A percentile compares a stretch with the other conserved stretches of the same genome.
phyloP scores from a whole-genome alignment of 2,329 filamentous ascomycete species.

The Penicillium sp. region DNA sequence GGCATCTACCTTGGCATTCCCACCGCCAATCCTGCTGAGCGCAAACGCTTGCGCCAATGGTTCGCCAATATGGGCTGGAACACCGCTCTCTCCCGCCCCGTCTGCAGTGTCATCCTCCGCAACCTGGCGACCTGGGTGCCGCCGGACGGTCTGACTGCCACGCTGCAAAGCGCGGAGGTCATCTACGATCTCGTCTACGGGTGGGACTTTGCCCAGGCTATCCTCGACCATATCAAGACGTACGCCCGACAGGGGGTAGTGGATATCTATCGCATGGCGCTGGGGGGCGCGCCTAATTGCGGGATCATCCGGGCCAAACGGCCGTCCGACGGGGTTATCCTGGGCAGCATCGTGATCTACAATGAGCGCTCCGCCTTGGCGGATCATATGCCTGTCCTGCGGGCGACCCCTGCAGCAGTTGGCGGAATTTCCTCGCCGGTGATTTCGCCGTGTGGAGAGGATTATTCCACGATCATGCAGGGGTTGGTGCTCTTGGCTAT shows the following conservation, averaged over 20 bases:
- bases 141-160: slow-evolving; percentile 74
- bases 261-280: slow-evolving; percentile 75
- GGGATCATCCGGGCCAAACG: slow-evolving; percentile 82
- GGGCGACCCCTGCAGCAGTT: slow-evolving; percentile 57
- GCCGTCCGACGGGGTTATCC: slow-evolving; percentile 63
- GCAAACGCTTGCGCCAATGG: slow-evolving; percentile 70
- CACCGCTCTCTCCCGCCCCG: slow-evolving; percentile 61
- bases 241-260: slow-evolving; percentile 75
- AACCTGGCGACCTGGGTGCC: slow-evolving; percentile 73
- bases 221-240: slow-evolving; percentile 72
- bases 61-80: slow-evolving; percentile 92
- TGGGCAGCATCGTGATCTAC: slow-evolving; percentile 80
- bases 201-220: slow-evolving; percentile 70
- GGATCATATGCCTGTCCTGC: slow-evolving; percentile 68
- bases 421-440: slow-evolving; percentile 81
- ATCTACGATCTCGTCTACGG: slow-evolving; percentile 84
- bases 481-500: slow-evolving; percentile 79
- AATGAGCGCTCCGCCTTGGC: slow-evolving; percentile 68
- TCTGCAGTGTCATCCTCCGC: slow-evolving; percentile 72
- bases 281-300: slow-evolving; percentile 70
- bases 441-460: slow-evolving; percentile 66
- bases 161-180: slow-evolving; percentile 70
- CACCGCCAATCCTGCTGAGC: slow-evolving; percentile 61
- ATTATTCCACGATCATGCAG: slow-evolving; percentile 73
- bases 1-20: slow-evolving; percentile 87